Base-by-base conservation (phyloP, 345 rosid genomes). In the Linum lewisii region DNA sequence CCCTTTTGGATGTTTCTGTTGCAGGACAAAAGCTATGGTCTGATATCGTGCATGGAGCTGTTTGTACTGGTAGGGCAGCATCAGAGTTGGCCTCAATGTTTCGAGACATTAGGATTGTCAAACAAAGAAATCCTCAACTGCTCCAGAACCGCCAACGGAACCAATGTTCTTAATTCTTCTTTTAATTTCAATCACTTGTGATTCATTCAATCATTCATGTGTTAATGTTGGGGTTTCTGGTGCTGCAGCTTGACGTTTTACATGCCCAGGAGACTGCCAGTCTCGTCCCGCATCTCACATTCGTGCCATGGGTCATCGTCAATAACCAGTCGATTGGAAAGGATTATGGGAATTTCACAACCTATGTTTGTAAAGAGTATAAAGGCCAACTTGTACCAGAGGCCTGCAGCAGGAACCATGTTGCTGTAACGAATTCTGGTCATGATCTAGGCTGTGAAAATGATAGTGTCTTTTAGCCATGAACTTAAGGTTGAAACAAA, bases 281-380 rank as follows among this genome's bases (percentile, higher is more conserved):
- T 51, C 79, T 80, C 2, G 26, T 19, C 50, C 82, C 80, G 29
- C 78, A 77, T 36, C 77, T 25, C 11, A 29, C 65, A 14, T 58
- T 52, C 57, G 15, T 77, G 50, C 82, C 79, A 59, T 77, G 84
- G 84, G 65, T 80, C 16, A 61, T 75, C 25, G 69, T 77, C 29
- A 67, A 77, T 29, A 51, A 63, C 58, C 72, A 51, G 55, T 63
- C 79, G 19, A 51, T 75, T 26, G 54, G 54, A 62, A 23, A 77
- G 84, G 75, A 80, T 38, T 77, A 68, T 11, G 51, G 13, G 21
- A 66, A 77, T 49, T 80, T 59, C 60, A 32, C 63, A 54, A 18
- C 45, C 20, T 68, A 77, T 60, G 63, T 73, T 18, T 80, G 84
- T 72, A 62, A 64, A 18, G 76, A 60, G 25, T 75, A 70, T 63